Conservation (phyloP, 1,139 yeast species). For the Lodderomyces elongisporus region DNA sequence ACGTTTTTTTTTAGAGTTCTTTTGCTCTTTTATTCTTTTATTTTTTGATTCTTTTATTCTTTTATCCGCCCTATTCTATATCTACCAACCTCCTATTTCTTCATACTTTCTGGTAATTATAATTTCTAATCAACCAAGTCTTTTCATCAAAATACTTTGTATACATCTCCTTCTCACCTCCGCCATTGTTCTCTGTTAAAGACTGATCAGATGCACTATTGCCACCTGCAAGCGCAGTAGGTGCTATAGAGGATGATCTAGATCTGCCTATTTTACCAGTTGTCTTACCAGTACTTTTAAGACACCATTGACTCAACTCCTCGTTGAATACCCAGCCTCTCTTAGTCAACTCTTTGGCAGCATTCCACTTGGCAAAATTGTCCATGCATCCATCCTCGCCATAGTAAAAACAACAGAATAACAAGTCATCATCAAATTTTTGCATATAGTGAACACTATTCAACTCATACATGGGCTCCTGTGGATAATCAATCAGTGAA, state of each 20-base stretch:
- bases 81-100: background rate
- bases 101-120: background rate
- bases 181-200: too few species aligned
- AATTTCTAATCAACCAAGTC: constrained; percentile 41
- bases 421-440: constrained; percentile 80
- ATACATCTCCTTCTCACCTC: too few species aligned
- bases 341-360: constrained; percentile 74
- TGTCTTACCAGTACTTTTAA: too few species aligned
- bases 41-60: background rate
- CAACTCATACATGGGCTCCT: constrained; percentile 69
- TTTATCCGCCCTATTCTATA: background rate
- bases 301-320: constrained; percentile 77
- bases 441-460: constrained; percentile 51
- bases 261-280: too few species aligned
- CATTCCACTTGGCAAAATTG: constrained; percentile 56
- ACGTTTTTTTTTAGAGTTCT: too few species aligned
- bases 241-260: too few species aligned
- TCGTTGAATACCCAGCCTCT: constrained; percentile 89
- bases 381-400: constrained; percentile 44
- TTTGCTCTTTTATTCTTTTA: background rate
- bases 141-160: constrained; percentile 44
- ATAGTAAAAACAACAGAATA: constrained; percentile 89
- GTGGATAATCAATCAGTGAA: constrained; percentile 87
- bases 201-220: too few species aligned
- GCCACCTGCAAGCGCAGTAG: too few species aligned